Percentiles rank a stretch among this genome's conserved stretches.
Conservation (phyloP, 1,139 yeast species). For the Saccharomyces hybrid region DNA sequence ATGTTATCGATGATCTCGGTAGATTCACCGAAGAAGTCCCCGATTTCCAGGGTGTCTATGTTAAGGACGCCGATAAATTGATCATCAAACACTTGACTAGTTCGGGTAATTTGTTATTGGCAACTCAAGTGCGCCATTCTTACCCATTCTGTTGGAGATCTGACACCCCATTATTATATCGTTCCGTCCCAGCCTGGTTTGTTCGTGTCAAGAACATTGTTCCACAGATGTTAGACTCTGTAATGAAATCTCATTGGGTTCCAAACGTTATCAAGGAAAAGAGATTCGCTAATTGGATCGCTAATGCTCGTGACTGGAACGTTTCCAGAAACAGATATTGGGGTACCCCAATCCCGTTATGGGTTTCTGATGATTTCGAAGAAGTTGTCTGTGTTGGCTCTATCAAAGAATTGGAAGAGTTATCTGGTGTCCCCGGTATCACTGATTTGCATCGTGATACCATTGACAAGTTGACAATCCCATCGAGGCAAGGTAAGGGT, state of each 20-base stretch:
- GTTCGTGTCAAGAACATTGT: slow-evolving; percentile 80
- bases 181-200: slow-evolving; percentile 98
- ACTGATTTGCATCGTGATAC: slow-evolving; percentile 90
- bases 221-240: slow-evolving; percentile 83
- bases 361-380: slow-evolving; percentile 91
- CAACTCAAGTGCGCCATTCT: slow-evolving; percentile 84
- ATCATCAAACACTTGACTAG: slow-evolving; percentile 81
- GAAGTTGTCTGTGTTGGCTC: slow-evolving; percentile 94
- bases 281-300: slow-evolving; percentile 95
- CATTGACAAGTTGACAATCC: slow-evolving; percentile 87
- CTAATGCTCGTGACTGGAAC: slow-evolving; percentile 98
- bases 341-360: slow-evolving; percentile 98
- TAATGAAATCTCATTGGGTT: slow-evolving; percentile 89
- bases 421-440: slow-evolving; percentile 74
- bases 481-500: slow-evolving; percentile 86
- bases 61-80: slow-evolving; percentile 90
- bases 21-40: slow-evolving; percentile 65
- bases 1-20: slow-evolving; percentile 92
- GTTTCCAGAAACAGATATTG: slow-evolving; percentile 96
- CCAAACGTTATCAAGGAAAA: slow-evolving; percentile 86
- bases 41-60: slow-evolving; percentile 76
- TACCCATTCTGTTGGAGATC: slow-evolving; percentile 99
- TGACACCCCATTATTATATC: slow-evolving; percentile 91
- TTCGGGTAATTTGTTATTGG: slow-evolving; percentile 64
- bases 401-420: slow-evolving; percentile 71